Evolutionary conservation across 371 early-diverging fungal species (phyloP), one percentile per base, ranked within the genome.

Genomic region (Apophysomyces sp.): DNA sequence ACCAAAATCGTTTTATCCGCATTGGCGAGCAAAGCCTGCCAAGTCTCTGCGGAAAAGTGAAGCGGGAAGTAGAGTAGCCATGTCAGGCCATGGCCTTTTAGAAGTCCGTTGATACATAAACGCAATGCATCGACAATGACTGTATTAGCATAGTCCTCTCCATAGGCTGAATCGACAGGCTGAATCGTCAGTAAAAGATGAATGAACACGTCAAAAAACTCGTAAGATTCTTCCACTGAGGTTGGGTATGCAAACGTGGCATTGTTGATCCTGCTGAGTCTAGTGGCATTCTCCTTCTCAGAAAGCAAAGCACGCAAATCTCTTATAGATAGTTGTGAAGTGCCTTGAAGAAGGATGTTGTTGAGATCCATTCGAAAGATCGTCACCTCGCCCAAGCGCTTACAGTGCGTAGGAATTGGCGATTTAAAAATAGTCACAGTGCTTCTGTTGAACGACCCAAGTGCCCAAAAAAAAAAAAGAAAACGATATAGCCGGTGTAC

Each of bases 171-270:
- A 32, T 71, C 67, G 40, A 44, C 68, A 28, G 63, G 59, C 9
- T 65, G 59, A 27, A 72, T 66, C 0, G 73, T 71, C 2, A 75
- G 58, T 11, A 78, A 54, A 1, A 78, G 49, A 30, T 65, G 75
- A 32, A 78, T 64, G 41, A 69, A 75, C 2, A 63, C 58, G 49
- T 78, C 70, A 66, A 78, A 78, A 39, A 65, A 78, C 15, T 31
- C 55, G 65, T 72, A 78, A 0, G 73, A 62, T 4, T 71, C 66
- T 0, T 59, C 27, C 24, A 53, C 36, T 16, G 51, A 30, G 5
- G 29, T 5, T 12, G 75, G 75, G 27, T 63, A 73, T 0, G 24
- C 34, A 49, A 71, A 78, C 1, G 68, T 60, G 15, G 73, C 64
- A 18, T 62, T 63, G 7, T 58, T 61, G 28, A 78, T 65, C 26